Evolutionary conservation across 2,329 filamentous ascomycete species (phyloP), one percentile per base, ranked within the genome.

Genomic region (Endocalyx cinctus): DNA sequence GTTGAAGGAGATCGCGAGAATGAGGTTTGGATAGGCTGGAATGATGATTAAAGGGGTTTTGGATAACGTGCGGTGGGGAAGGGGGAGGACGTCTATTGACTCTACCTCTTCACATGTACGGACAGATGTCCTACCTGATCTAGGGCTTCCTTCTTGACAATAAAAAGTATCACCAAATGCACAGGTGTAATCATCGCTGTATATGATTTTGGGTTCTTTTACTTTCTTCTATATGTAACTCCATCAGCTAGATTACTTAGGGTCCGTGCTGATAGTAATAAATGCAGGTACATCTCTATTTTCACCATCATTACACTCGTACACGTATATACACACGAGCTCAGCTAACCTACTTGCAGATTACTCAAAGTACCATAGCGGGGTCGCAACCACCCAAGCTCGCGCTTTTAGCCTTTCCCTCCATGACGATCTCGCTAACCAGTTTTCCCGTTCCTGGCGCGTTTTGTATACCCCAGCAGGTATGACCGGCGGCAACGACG

Each of bases 381-480:
- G 78, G 75, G 59, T 81, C 73, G 41, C 81, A 63, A 5, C 60
- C 63, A 3, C 58, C 63, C 13, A 82, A 63, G 42, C 66, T 67
- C 13, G 77, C 77, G 46, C 76, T 81, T 49, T 63, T 73, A 6
- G 74, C 69, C 44, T 63, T 57, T 0, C 77, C 77, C 34, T 82
- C 77, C 46, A 81, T 73, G 2, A 82, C 59, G 50, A 81, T 70
- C 53, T 82, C 78, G 42, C 74, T 78, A 39, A 82, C 72, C 31
- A 82, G 50, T 58, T 79, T 79, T 2, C 78, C 78, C 7, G 84
- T 89, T 5, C 69, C 84, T 2, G 83, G 83, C 14, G 75, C 82
- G 61, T 89, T 89, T 59, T 88, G 84, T 25, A 89, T 87, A 0
- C 84, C 84, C 84, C 84, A 89, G 55, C 84, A 88, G 3, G 82